Conservation (phyloP, 2,329 filamentous ascomycete species). For the Aspergillus novofumigatus region DNA sequence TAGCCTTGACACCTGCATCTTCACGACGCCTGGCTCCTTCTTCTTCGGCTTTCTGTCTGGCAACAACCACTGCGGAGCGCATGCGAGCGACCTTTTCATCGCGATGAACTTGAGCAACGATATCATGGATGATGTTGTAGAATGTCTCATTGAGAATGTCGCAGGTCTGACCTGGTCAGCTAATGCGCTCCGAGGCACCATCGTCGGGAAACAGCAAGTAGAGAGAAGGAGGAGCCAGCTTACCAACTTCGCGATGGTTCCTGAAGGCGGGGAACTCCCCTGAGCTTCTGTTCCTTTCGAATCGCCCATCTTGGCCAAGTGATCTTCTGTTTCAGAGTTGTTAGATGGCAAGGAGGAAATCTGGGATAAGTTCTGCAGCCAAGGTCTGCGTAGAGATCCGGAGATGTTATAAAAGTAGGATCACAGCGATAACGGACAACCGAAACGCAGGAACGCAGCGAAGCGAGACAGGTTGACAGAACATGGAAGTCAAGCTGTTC, state of each 20-base stretch:
- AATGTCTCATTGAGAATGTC: constrained; percentile 55
- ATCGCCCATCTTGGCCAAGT: constrained; percentile 27
- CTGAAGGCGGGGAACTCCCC: constrained; percentile 28
- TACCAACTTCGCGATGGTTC: constrained; percentile 41
- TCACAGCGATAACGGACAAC: neutral
- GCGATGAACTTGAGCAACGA: constrained; percentile 56
- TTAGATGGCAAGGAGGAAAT: neutral
- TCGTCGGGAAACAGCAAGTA: constrained; percentile 3
- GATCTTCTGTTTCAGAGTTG: constrained; percentile 5
- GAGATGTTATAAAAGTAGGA: neutral
- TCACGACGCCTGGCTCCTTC: constrained; percentile 31
- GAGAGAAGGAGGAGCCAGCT: constrained; percentile 11
- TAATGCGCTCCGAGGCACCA: neutral
- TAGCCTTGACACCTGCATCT: constrained; percentile 27
- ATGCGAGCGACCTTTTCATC: constrained; percentile 58
- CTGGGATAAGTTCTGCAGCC: neutral
- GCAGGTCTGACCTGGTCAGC: constrained; percentile 30
- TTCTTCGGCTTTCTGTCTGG: constrained; percentile 42
- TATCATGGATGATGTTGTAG: constrained; percentile 57
- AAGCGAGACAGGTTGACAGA: neutral
- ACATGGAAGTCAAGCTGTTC: neutral
- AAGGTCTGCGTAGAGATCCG: neutral
- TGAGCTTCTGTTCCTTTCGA: constrained; percentile 23
- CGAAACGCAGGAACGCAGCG: neutral
- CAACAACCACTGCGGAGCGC: constrained; percentile 46